phyloP scores from a whole-genome alignment of 176 grass and related monocot genomes.

The Neostapfia colusana region DNA sequence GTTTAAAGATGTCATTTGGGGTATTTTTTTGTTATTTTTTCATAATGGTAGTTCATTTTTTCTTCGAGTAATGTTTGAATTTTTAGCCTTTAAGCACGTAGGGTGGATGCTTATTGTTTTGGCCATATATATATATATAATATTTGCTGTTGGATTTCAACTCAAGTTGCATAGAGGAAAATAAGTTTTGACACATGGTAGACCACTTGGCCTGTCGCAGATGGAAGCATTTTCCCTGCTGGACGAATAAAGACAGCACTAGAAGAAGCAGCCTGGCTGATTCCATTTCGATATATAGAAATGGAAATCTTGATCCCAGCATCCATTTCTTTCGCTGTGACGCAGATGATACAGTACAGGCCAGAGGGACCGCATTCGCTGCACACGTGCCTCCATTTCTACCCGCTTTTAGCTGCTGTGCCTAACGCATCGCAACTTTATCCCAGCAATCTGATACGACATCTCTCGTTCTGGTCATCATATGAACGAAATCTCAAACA shows the following conservation, averaged over 20 bases:
- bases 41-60: too few relatives aligned
- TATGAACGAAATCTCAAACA: conserved; percentile 8
- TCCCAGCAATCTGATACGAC: background rate
- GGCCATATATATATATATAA: too few relatives aligned
- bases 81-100: too few relatives aligned
- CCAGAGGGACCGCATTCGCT: background rate
- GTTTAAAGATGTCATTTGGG: too few relatives aligned
- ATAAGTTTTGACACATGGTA: background rate
- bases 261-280: background rate
- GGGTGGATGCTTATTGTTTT: too few relatives aligned
- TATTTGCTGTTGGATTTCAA: background rate
- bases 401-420: background rate
- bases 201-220: background rate
- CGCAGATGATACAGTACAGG: background rate
- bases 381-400: background rate
- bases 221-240: background rate
- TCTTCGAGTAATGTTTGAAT: too few relatives aligned
- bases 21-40: too few relatives aligned
- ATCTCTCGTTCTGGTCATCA: background rate
- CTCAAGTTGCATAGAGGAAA: background rate
- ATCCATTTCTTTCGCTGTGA: background rate
- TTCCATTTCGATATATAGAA: background rate
- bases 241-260: background rate
- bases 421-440: background rate
- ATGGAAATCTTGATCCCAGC: background rate